phyloP scores from a whole-genome alignment of 345 rosid genomes.

The Erodium maritimum region DNA sequence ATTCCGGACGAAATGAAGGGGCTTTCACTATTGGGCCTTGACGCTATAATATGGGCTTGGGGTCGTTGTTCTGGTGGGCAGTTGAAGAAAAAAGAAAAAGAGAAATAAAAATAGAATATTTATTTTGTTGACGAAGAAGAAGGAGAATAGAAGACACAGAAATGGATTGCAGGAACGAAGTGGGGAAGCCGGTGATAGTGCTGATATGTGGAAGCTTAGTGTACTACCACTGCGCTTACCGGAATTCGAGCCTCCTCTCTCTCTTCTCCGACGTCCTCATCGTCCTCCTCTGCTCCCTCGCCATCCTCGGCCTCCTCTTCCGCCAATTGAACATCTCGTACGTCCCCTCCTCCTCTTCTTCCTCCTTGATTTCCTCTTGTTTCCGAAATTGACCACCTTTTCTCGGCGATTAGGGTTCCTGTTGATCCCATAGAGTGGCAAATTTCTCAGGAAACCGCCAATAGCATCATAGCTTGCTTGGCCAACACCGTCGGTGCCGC shows the following conservation, averaged over 20 bases:
- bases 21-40: too few species aligned
- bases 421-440: constrained; percentile 98
- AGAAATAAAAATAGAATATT: too few species aligned
- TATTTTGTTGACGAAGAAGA: too few species aligned
- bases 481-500: constrained; percentile 94
- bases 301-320: constrained; percentile 95
- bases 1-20: too few species aligned
- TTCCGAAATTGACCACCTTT: background rate
- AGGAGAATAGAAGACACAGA: too few species aligned
- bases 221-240: constrained; percentile 77
- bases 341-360: constrained; percentile 1
- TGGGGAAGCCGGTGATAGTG: constrained; percentile 47
- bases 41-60: too few species aligned
- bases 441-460: constrained; percentile 88
- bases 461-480: constrained; percentile 55
- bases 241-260: constrained; percentile 70
- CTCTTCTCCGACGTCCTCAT: constrained; percentile 80
- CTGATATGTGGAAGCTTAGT: constrained; percentile 55
- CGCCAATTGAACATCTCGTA: constrained; percentile 92
- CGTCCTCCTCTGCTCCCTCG: constrained; percentile 95
- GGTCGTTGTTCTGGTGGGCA: too few species aligned
- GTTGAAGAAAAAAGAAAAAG: too few species aligned
- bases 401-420: constrained; percentile 35
- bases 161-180: constrained; percentile 23
- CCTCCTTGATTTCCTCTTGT: background rate